Evolutionary conservation across 169 alveolate species (phyloP).

Genomic region (Cyclospora cayetanensis): DNA sequence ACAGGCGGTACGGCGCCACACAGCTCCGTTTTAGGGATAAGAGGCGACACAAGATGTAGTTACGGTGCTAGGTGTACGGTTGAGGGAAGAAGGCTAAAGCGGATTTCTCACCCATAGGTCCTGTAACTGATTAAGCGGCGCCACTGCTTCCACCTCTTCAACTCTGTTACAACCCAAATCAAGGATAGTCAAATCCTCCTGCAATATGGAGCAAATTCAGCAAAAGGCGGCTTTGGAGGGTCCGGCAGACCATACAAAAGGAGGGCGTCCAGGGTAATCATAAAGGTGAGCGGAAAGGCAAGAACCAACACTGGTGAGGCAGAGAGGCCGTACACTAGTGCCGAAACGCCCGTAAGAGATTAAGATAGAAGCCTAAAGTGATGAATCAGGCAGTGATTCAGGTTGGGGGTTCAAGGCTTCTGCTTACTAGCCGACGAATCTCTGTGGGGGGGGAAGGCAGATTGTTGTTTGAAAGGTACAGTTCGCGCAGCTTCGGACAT

Average conservation of each 20-base stretch:
- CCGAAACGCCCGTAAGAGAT: too few species aligned
- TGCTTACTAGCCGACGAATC: conserved; percentile 22
- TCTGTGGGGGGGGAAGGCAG: conserved; percentile 58
- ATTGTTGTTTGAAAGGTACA: conserved; percentile 76
- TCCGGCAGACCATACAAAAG: too few species aligned
- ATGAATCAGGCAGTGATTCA: too few species aligned
- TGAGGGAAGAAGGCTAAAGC: not conserved
- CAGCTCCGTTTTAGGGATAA: not conserved
- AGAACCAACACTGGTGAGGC: too few species aligned
- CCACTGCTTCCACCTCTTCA: conserved; percentile 62
- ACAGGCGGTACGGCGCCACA: not conserved
- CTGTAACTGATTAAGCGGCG: conserved; percentile 67
- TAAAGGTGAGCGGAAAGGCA: too few species aligned
- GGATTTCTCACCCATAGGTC: conserved; percentile 78
- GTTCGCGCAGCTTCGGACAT: conserved; percentile 74
- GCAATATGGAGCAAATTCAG: too few species aligned
- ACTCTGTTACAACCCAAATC: conserved; percentile 77
- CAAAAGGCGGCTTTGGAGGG: too few species aligned
- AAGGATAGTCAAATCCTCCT: conserved; percentile 71
- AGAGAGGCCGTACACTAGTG: too few species aligned
- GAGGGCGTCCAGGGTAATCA: too few species aligned
- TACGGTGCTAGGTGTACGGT: not conserved
- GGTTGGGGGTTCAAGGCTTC: too few species aligned
- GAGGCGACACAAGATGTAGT: not conserved
- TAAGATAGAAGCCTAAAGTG: too few species aligned